These are phyloP conservation scores for Cenchrus fungigraminus DNA, from an alignment of 176 grass and related monocot species.

Conservation along the genomic window DNA sequence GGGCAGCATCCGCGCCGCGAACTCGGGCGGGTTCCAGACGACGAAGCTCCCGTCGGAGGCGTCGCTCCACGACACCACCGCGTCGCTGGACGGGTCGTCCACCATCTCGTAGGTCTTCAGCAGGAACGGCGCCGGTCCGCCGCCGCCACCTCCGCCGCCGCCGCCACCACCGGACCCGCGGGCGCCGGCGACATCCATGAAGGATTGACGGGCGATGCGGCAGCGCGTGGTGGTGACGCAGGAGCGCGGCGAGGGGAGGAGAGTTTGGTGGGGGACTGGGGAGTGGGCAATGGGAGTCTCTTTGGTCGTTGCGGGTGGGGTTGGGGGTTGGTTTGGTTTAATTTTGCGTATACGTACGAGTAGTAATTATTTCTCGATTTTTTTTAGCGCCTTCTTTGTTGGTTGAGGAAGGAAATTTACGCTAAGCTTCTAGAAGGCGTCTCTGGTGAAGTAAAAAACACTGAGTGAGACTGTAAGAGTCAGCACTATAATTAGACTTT, in stretches of 20 bases:
- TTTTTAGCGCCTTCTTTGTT: not conserved
- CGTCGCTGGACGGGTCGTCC: slow-evolving; percentile 76
- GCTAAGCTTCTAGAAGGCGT: slow-evolving; percentile 10
- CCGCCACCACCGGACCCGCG: not conserved
- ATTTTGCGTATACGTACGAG: not conserved
- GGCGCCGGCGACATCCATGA: slow-evolving; percentile 42
- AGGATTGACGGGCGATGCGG: not conserved
- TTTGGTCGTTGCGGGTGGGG: not conserved
- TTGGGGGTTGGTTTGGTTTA: slow-evolving; percentile 1
- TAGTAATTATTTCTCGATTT: too few species aligned
- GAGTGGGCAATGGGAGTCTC: not conserved
- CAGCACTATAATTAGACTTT: too few species aligned
- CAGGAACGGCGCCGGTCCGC: slow-evolving; percentile 85
- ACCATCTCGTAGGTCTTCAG: slow-evolving; percentile 98
- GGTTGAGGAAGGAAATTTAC: not conserved
- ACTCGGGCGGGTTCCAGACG: slow-evolving; percentile 82
- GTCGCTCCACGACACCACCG: slow-evolving; percentile 80
- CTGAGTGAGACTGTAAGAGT: not conserved
- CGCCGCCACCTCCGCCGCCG: slow-evolving; percentile 16
- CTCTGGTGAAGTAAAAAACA: not conserved
- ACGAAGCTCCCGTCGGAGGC: slow-evolving; percentile 75
- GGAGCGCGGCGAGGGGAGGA: not conserved
- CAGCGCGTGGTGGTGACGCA: not conserved
- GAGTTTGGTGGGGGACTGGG: not conserved
- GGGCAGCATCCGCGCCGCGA: slow-evolving; percentile 69